A percentile compares a stretch with the other conserved stretches of the same genome.
Conservation (phyloP, 768 basidiomycete genomes). For the Vararia minispora region DNA sequence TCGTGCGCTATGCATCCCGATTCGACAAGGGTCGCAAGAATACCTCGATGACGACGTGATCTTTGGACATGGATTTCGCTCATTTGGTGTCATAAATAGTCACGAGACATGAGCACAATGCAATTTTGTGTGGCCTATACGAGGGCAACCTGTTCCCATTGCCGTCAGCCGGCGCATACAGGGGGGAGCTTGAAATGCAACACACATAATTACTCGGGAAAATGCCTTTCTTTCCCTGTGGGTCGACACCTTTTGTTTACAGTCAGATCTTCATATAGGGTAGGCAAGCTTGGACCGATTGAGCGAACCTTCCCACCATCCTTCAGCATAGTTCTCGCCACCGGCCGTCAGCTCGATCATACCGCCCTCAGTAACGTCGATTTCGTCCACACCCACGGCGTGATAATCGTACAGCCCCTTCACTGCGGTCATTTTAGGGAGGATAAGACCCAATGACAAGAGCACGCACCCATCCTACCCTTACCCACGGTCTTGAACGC, state of each 20-base stretch:
- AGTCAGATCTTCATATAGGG: constrained; percentile 15
- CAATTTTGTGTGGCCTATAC: too few species aligned
- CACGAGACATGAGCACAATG: too few species aligned
- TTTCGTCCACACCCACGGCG: constrained; percentile 63
- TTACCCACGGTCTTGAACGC: constrained; percentile 22
- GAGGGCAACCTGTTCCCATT: too few species aligned
- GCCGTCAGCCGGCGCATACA: too few species aligned
- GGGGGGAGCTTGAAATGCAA: constrained; percentile 10
- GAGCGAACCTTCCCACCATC: constrained; percentile 77
- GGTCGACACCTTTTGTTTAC: constrained; percentile 39
- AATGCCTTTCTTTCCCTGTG: constrained; percentile 57
- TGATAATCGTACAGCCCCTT: constrained; percentile 74
- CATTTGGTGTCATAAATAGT: too few species aligned
- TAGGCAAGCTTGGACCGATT: constrained; percentile 12
- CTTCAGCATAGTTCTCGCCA: constrained; percentile 60
- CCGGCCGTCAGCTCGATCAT: constrained; percentile 54
- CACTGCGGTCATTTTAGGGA: constrained; percentile 46
- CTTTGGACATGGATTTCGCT: too few species aligned
- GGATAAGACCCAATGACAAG: constrained; percentile 2
- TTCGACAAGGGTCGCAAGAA: too few species aligned
- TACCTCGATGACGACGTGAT: too few species aligned
- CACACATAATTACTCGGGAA: constrained; percentile 86
- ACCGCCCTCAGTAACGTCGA: constrained; percentile 50
- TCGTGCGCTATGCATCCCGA: too few species aligned
- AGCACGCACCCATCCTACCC: constrained; percentile 40